Conservation (phyloP, 129 eudicot genomes). For the Sambucus nigra region DNA sequence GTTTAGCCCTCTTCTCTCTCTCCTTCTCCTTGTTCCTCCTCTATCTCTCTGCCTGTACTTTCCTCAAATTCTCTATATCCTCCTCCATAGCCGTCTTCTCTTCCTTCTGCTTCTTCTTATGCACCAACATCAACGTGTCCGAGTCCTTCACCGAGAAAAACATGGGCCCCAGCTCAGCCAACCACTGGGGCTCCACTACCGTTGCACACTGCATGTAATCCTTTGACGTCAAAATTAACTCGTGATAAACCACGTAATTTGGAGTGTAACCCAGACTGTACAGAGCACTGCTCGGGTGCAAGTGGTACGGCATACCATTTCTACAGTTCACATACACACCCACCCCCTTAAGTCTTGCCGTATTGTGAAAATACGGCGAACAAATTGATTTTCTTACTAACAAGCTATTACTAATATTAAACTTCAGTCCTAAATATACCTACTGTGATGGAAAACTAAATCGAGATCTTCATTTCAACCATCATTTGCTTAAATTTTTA, state of each 20-base stretch:
- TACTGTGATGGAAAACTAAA: no score
- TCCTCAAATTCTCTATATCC: slow-evolving; percentile 43
- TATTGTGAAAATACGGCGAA: slow-evolving; percentile 57
- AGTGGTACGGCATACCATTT: slow-evolving; percentile 57
- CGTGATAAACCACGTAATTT: slow-evolving; percentile 53
- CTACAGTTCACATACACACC: slow-evolving; percentile 52
- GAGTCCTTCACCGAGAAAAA: slow-evolving; percentile 54
- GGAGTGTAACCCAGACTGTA: slow-evolving; percentile 51
- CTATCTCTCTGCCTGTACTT: slow-evolving; percentile 29
- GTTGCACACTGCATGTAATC: slow-evolving; percentile 63
- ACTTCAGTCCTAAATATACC: no score
- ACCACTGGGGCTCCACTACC: slow-evolving; percentile 50
- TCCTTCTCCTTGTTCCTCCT: slow-evolving; percentile 27
- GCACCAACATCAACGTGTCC: slow-evolving; percentile 53
- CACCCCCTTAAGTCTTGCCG: slow-evolving; percentile 54
- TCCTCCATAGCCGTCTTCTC: slow-evolving; percentile 56
- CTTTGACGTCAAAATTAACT: slow-evolving; percentile 42
- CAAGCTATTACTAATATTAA: no score
- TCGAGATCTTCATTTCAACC: no score
- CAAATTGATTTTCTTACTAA: slow-evolving; percentile 58
- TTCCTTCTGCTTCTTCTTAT: slow-evolving; percentile 50
- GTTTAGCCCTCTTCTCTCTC: slow-evolving; percentile 29
- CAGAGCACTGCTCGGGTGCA: slow-evolving; percentile 53
- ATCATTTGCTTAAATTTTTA: no score
- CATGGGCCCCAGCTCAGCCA: slow-evolving; percentile 53